Evolutionary conservation across 108 stramenopile genomes (phyloP).

Genomic region (Cyclotella kingstonii): DNA sequence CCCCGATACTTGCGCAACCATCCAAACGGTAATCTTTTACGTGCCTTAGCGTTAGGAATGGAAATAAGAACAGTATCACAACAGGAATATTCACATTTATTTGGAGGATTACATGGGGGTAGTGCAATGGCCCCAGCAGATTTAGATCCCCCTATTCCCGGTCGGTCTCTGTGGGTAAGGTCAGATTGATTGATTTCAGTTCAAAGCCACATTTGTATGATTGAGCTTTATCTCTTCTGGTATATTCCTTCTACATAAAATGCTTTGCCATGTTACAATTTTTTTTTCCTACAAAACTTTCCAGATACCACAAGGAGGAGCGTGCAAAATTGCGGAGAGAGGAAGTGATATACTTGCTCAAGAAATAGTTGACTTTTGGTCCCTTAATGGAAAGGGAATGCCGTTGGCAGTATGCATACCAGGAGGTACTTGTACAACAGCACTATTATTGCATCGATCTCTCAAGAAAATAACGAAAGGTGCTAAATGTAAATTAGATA

Average conservation of each 20-base stretch:
- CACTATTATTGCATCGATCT: constrained; percentile 60
- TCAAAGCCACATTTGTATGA: no score
- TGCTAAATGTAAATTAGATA: constrained; percentile 46
- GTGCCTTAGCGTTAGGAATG: constrained; percentile 78
- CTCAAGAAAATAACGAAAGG: constrained; percentile 40
- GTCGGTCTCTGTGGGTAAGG: constrained; percentile 62
- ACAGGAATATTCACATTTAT: constrained; percentile 62
- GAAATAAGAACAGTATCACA: constrained; percentile 75
- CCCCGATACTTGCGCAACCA: constrained; percentile 78
- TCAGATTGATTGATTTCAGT: no score
- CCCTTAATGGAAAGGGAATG: constrained; percentile 47
- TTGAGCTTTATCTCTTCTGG: not conserved
- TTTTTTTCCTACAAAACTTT: not conserved
- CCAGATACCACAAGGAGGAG: constrained; percentile 72
- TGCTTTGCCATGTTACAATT: not conserved
- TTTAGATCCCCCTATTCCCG: constrained; percentile 59
- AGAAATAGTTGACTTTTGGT: constrained; percentile 68
- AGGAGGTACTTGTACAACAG: constrained; percentile 84
- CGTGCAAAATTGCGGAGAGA: constrained; percentile 47
- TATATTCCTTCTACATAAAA: not conserved
- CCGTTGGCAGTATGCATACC: constrained; percentile 71
- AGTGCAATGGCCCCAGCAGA: constrained; percentile 47
- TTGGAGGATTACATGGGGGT: constrained; percentile 70
- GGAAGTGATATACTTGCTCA: constrained; percentile 47
- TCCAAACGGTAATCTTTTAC: constrained; percentile 85